These are phyloP conservation scores for Euphorbia peplus DNA, from an alignment of 345 rosid genomes.

Conservation along the genomic window DNA sequence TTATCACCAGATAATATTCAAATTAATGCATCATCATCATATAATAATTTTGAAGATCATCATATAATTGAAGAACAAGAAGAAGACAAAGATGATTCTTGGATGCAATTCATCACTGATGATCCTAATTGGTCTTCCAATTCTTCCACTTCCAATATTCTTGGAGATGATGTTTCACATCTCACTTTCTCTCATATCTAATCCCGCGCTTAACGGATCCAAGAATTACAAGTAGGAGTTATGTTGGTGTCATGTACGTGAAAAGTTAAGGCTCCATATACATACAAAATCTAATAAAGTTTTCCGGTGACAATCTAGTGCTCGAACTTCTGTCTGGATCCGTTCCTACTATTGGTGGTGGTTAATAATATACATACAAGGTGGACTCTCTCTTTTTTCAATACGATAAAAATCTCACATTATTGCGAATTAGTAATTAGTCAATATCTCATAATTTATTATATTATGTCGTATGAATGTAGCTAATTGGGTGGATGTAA, in stretches of 20 bases:
- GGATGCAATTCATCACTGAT: conserved; percentile 98
- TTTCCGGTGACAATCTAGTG: too few species aligned
- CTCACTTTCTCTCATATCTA: conserved; percentile 9
- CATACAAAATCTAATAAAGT: too few species aligned
- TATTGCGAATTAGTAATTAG: neutral
- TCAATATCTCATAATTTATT: neutral
- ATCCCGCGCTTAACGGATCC: too few species aligned
- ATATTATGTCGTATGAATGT: neutral
- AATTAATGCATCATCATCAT: conserved; percentile 30
- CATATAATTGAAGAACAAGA: conserved; percentile 30
- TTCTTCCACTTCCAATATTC: conserved; percentile 4
- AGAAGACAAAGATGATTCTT: conserved; percentile 86
- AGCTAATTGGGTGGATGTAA: conserved; percentile 6
- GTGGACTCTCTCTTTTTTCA: neutral
- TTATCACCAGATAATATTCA: conserved; percentile 74
- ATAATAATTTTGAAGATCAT: too few species aligned
- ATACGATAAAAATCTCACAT: conserved; percentile 5
- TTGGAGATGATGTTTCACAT: conserved; percentile 17
- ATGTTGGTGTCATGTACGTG: too few species aligned
- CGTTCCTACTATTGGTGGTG: conserved; percentile 1
- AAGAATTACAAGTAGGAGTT: too few species aligned
- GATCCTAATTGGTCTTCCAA: conserved; percentile 84
- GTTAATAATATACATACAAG: neutral
- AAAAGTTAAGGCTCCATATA: too few species aligned
- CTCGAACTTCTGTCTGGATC: too few species aligned